Evolutionary conservation across 352 stramenopile species (phyloP).

Genomic region (Globisporangium radiosum): DNA sequence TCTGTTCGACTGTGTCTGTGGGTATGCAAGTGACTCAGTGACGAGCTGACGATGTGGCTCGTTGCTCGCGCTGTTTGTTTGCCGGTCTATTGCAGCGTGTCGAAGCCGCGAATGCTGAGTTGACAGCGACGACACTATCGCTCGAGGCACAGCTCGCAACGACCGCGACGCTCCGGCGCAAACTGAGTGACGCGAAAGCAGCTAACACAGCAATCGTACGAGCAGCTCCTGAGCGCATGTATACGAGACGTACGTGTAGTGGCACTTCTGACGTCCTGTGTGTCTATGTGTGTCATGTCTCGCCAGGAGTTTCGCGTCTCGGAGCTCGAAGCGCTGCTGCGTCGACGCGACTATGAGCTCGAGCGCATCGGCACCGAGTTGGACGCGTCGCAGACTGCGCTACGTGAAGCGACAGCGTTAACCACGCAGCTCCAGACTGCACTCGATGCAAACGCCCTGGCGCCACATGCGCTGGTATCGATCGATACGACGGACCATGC

Average conservation of each 20-base stretch:
- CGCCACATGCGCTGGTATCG: too few relatives aligned
- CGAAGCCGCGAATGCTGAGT: constrained; percentile 48
- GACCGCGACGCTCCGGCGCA: constrained; percentile 41
- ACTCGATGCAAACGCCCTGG: not conserved
- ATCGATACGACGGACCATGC: constrained; percentile 1
- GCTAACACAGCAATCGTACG: constrained; percentile 53
- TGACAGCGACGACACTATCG: constrained; percentile 46
- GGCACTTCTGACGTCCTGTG: too few relatives aligned
- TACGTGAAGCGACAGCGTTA: constrained; percentile 31
- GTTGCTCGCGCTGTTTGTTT: too few relatives aligned
- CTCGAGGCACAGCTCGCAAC: constrained; percentile 48
- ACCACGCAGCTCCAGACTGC: constrained; percentile 50
- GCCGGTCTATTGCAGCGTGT: constrained; percentile 20
- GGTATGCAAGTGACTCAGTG: not conserved
- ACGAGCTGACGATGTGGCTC: too few relatives aligned
- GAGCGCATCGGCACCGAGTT: constrained; percentile 18
- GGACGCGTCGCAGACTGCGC: constrained; percentile 20
- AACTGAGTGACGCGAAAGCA: constrained; percentile 62
- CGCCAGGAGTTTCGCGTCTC: constrained; percentile 54
- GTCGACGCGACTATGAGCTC: constrained; percentile 26
- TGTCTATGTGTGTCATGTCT: too few relatives aligned
- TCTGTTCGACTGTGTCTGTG: constrained; percentile 10
- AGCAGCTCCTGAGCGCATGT: too few relatives aligned
- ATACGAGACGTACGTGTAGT: too few relatives aligned
- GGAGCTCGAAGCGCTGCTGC: constrained; percentile 39